Evolutionary conservation across 2,329 filamentous ascomycete genomes (phyloP).

Genomic region (Penicillium sp.): DNA sequence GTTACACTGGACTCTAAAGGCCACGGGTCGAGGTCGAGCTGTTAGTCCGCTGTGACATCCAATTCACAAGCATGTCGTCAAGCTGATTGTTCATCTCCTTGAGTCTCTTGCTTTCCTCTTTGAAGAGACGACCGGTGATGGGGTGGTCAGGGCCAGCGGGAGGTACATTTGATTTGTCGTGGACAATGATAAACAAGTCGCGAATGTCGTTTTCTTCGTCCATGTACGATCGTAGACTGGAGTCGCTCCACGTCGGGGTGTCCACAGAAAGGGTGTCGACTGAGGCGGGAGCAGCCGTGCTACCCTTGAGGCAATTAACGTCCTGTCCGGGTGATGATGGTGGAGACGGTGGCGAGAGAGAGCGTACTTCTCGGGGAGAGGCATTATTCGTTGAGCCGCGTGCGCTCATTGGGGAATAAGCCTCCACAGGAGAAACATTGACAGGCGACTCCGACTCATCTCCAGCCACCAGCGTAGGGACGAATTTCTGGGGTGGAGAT

Average conservation of each 20-base stretch:
- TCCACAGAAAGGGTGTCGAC: slow-evolving; percentile 57
- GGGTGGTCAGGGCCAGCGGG: slow-evolving; percentile 83
- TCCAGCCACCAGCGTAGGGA: slow-evolving; percentile 20
- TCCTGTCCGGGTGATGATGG: slow-evolving; percentile 52
- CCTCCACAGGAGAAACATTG: slow-evolving; percentile 60
- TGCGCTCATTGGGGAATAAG: slow-evolving; percentile 45
- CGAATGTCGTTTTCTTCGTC: slow-evolving; percentile 86
- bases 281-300: slow-evolving; percentile 50
- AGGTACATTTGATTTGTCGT: slow-evolving; percentile 82
- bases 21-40: slow-evolving; percentile 9
- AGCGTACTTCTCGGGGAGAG: slow-evolving; percentile 67
- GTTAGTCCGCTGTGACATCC: slow-evolving; percentile 57
- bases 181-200: slow-evolving; percentile 86
- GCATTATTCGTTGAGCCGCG: slow-evolving; percentile 69
- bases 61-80: slow-evolving; percentile 81
- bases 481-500: slow-evolving; percentile 33
- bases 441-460: slow-evolving; percentile 67
- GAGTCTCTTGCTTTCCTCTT: slow-evolving; percentile 80
- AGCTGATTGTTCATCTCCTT: slow-evolving; percentile 87
- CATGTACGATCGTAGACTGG: slow-evolving; percentile 81
- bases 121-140: slow-evolving; percentile 75
- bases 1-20: slow-evolving; percentile 25
- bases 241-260: slow-evolving; percentile 78
- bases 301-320: slow-evolving; percentile 29
- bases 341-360: slow-evolving; percentile 60